Evolutionary conservation across 1,284 basidiomycete genomes (phyloP).

Genomic region (Naganishia sp.): DNA sequence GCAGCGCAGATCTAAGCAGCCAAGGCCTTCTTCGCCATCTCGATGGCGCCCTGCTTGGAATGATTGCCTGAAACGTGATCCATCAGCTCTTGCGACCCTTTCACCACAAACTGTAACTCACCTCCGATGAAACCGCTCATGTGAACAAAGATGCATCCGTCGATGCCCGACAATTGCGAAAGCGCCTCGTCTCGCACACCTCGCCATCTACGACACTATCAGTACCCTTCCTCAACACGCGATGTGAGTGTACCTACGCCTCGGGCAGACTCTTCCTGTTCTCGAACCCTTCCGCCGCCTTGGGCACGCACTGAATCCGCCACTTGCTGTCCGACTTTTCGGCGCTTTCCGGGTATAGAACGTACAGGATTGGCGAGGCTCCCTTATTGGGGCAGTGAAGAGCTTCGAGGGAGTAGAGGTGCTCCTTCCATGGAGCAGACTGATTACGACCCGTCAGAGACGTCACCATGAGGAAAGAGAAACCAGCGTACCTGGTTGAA

Average conservation of each 20-base stretch:
- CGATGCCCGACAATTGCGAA: conserved; percentile 72
- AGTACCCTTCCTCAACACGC: neutral
- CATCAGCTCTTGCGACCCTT: neutral
- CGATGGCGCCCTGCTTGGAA: conserved; percentile 81
- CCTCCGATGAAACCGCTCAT: conserved; percentile 95
- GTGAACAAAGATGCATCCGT: conserved; percentile 87
- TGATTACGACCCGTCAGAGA: conserved; percentile 35
- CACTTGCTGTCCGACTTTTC: conserved; percentile 64
- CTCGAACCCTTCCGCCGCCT: conserved; percentile 78
- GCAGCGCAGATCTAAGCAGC: conserved; percentile 4
- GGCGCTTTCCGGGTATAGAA: conserved; percentile 85
- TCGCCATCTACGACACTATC: conserved; percentile 65
- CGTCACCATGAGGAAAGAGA: neutral
- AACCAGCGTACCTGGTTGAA: conserved; percentile 66
- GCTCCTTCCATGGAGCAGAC: conserved; percentile 66
- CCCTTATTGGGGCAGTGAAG: conserved; percentile 38
- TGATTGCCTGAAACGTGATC: conserved; percentile 64
- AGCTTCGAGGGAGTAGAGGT: conserved; percentile 82
- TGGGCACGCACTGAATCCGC: conserved; percentile 91
- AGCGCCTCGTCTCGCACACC: conserved; percentile 84
- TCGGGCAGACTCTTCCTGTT: conserved; percentile 91
- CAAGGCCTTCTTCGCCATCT: conserved; percentile 71
- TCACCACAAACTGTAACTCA: conserved; percentile 49
- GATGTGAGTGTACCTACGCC: conserved; percentile 46
- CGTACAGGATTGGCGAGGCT: conserved; percentile 62